Base-by-base conservation (phyloP, 306 rosid genomes). In the Astragalus glycyphyllos region DNA sequence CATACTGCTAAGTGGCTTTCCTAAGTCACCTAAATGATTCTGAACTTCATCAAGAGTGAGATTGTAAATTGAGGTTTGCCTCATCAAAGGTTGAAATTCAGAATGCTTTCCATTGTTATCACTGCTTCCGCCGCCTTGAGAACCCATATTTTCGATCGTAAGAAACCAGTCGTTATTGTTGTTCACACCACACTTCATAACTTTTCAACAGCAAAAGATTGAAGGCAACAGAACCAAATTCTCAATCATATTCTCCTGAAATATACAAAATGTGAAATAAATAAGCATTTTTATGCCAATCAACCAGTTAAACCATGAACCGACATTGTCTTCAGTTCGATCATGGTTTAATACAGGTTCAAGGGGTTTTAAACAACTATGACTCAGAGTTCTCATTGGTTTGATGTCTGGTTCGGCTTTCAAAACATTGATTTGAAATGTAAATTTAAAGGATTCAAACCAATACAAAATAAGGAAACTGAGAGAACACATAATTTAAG, bases 11-110 rank as follows among this genome's bases (percentile, higher is more conserved):
- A 94, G 82, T 1, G 98, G 98, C 72, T 94, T 94, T 45, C 97
- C 98, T 62, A 90, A 71, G 85, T 94, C 92, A 10, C 92, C 97
- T 82, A 94, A 82, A 66, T 90, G 98, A 79, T 81, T 90, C 81
- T 94, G 95, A 73, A 94, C 92, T 83, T 94, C 97, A 76, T 94
- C 96, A 0, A 94, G 88, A 0, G 98, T 90, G 48, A 94, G 98
- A 81, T 77, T 84, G 81, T 94, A 94, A 75, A 94, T 72, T 2
- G 98, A 89, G 73, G 78, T 89, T 77, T 94, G 96, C 45, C 85
- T 81, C 46, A 63, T 68, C 86, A 94, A 62, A 50, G 89, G 82
- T 80, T 83, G 90, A 65, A 81, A 76, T 62, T 86, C 85, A 13
- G 88, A 80, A 79, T 87, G 92, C 76, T 83, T 89, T 69, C 86